Base-by-base conservation (phyloP, 1,284 basidiomycete genomes). In the Takashimella tepidaria region DNA sequence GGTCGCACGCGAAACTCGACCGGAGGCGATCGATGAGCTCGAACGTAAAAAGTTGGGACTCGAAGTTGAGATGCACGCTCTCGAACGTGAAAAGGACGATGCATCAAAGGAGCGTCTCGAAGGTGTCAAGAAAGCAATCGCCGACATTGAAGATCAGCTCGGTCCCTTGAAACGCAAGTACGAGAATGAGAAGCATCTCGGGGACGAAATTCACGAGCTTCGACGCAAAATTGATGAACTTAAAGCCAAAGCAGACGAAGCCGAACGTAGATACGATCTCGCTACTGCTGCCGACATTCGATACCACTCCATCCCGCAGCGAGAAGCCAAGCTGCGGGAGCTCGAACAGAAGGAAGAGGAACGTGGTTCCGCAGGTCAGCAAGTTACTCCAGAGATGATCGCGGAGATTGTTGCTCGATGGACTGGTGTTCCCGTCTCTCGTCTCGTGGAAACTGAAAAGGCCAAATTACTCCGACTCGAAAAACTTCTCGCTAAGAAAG, bases 21-120 rank as follows among this genome's bases (percentile, higher is more conserved):
- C 95, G 0, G 95, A 98, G 76, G 88, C 83, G 2, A 90, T 98
- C 67, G 95, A 98, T 76, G 86, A 87, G 64, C 82, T 98, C n/a
- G 90, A 97, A 72, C 85, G 92, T 27, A 83, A 83, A 55, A 92
- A 92, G 73, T 84, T 98, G 43, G 89, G 96, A 68, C 82, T 98
- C 46, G 89, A 98, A 72, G 88, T 98, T 40, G 95, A 97, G 72
- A 88, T 97, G 25, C 92, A 97, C 70, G 96, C 95, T 6, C 79
- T 98, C 49, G 88, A 97, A 75, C 83, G 91, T 58, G 90, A 93
- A 72, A 96, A 95, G 77, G 95, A 98, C 62, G 77, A 84, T 11
- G 87, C 87, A 2, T 92, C 89, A 66, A 92, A 92, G 75, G 90
- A 92, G 62, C 84, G 91, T 40, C 81, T 98, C n/a, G 81, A 81